These are phyloP conservation scores for Saturnispora kantuleensis DNA, from an alignment of 805 yeast species.

Conservation along the genomic window DNA sequence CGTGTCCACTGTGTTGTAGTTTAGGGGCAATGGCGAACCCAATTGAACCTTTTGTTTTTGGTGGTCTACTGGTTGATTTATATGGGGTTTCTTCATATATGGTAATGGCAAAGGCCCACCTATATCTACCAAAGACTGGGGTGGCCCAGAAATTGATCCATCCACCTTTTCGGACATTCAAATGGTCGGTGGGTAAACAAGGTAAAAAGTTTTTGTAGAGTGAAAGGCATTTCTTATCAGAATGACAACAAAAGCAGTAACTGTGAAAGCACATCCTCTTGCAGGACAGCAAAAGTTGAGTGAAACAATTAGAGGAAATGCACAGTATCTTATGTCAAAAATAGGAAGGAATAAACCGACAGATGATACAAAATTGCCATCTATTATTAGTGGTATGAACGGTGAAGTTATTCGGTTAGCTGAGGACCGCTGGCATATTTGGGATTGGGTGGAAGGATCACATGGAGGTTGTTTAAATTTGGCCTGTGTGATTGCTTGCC, in stretches of 20 bases:
- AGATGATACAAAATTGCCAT: not conserved
- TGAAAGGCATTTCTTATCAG: no score
- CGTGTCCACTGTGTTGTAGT: not conserved
- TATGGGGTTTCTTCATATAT: not conserved
- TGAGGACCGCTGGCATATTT: conserved; percentile 26
- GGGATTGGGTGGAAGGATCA: conserved; percentile 28
- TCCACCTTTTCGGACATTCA: conserved; percentile 6
- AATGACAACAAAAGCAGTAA: no score
- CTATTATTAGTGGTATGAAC: conserved; percentile 7
- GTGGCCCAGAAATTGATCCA: not conserved
- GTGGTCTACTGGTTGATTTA: not conserved
- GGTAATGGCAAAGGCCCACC: conserved; percentile 6
- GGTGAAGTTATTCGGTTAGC: conserved; percentile 29
- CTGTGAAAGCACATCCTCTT: no score
- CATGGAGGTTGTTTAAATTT: not conserved
- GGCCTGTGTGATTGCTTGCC: not conserved
- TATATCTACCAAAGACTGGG: not conserved
- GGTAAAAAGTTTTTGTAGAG: no score
- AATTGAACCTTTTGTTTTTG: not conserved
- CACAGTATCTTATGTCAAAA: not conserved
- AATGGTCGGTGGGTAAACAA: no score
- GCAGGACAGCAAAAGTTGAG: no score
- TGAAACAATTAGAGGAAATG: not conserved
- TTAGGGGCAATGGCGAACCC: conserved; percentile 5
- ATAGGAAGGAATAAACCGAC: not conserved